phyloP scores from a whole-genome alignment of 345 rosid genomes.

The Pseudoturritis turrita region DNA sequence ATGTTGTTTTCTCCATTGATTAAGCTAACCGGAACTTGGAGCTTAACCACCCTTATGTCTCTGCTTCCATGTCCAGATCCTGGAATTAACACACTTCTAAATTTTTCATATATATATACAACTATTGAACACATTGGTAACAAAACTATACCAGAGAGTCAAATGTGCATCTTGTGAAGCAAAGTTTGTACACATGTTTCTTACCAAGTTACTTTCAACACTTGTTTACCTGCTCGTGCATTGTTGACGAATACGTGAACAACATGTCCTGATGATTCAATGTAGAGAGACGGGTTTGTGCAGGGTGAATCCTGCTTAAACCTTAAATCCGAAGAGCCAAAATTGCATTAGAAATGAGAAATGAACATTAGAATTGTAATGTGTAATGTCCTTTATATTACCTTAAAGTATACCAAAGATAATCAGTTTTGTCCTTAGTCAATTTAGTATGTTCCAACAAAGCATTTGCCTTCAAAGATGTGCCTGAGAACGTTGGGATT shows the following conservation, averaged over 20 bases:
- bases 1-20: conserved; percentile 51
- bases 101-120: background rate
- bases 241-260: conserved; percentile 62
- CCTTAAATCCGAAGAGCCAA: conserved; percentile 24
- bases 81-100: conserved; percentile 9
- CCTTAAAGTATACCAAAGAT: conserved; percentile 89
- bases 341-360: background rate
- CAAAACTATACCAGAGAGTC: background rate
- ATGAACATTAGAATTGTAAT: background rate
- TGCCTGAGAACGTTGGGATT: conserved; percentile 46
- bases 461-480: conserved; percentile 38
- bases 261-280: conserved; percentile 66
- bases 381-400: conserved; percentile 3
- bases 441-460: conserved; percentile 67
- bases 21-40: conserved; percentile 43
- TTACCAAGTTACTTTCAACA: background rate
- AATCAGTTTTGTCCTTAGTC: conserved; percentile 76
- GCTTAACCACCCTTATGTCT: conserved; percentile 39
- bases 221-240: conserved; percentile 37
- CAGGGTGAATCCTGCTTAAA: conserved; percentile 51
- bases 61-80: conserved; percentile 76
- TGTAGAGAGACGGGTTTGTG: conserved; percentile 45
- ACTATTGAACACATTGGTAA: background rate
- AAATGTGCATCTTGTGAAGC: background rate
- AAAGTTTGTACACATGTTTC: background rate